These are phyloP conservation scores for Geotrichum histeridarum DNA, from an alignment of 1,139 yeast genomes.

Conservation along the genomic window DNA sequence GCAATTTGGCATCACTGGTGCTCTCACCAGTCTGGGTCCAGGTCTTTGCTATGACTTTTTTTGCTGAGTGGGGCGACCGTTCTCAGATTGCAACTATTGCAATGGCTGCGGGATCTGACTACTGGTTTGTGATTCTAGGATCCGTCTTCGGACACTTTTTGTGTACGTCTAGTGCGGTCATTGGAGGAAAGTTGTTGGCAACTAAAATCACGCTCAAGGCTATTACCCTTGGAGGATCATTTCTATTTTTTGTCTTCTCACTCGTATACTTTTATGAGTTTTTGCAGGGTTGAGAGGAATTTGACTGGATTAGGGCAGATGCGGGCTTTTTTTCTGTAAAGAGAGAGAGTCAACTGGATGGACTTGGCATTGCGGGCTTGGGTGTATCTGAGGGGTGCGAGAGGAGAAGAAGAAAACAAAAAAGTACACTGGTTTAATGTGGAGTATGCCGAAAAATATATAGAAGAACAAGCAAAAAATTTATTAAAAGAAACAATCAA, in stretches of 20 bases:
- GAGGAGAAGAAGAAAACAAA: no score
- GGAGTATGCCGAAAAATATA: no score
- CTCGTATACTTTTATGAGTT: slow-evolving; percentile 53
- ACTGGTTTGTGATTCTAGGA: slow-evolving; percentile 84
- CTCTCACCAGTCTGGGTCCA: slow-evolving; percentile 91
- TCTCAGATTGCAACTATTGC: slow-evolving; percentile 98
- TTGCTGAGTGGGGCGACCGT: slow-evolving; percentile 99
- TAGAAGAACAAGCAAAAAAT: no score
- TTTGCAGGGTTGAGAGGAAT: slow-evolving; percentile 6
- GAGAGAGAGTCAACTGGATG: neutral
- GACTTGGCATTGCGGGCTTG: no score
- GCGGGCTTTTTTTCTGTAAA: neutral
- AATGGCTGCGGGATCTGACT: slow-evolving; percentile 95
- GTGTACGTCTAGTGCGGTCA: slow-evolving; percentile 90
- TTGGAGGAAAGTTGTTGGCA: slow-evolving; percentile 89
- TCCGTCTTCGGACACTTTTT: slow-evolving; percentile 84
- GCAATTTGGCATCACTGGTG: slow-evolving; percentile 55
- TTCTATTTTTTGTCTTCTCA: slow-evolving; percentile 78
- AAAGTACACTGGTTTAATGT: no score
- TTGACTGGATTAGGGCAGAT: no score
- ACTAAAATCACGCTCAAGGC: slow-evolving; percentile 85
- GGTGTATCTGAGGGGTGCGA: no score
- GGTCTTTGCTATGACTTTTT: slow-evolving; percentile 89
- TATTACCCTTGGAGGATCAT: slow-evolving; percentile 86
- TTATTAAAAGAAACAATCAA: no score